Evolutionary conservation across 2,329 filamentous ascomycete species (phyloP), one percentile per base, ranked within the genome.

Genomic region (Colletotrichum navitas): DNA sequence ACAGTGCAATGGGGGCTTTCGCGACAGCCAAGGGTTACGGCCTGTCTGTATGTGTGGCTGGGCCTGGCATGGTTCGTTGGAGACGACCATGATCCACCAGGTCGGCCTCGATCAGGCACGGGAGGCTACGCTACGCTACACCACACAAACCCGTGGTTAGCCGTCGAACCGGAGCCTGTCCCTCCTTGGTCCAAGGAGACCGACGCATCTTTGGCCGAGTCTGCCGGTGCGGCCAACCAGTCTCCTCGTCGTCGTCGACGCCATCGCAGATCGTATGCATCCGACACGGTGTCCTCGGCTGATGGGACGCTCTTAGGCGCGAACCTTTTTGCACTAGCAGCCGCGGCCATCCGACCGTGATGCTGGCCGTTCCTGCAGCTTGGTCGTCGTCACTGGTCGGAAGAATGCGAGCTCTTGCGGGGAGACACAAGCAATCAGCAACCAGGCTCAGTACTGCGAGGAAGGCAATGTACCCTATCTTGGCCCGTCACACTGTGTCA

Each of bases 351-450:
- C 34, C 12, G 21, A 51, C 7, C 18, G 26, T 59, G 26, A 60
- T 59, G 59, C 11, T 45, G 65, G 60, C 29, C 68, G 69, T 69
- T 72, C 69, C 69, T 72, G 69, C 52, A 72, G 65, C 58, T 60
- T 45, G n/a, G 43, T 68, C 54, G 43, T 68, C 54, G 59, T 63
- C 65, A 68, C 65, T 71, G 65, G 68, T 36, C 43, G 62, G 49
- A 45, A 45, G 21, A 62, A 59, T 36, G 54, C 21, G 43, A 67
- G 55, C 49, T n/a, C 49, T 18, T 63, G 49, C 43, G 16, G 45
- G n/a, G 41, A 65, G 66, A 58, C 63, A 41, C 60, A 34, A 32
- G 34, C 61, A 63, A n/a, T 11, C 51, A 34, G 34, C 24, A 24
- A 5, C 10, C 34, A 39, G 54, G 5, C 29, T 51, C 21, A 45